Percentiles rank a stretch among this genome's conserved stretches.
These are phyloP conservation scores for Mrakia gelida DNA, from an alignment of 768 basidiomycete genomes.

Conservation along the genomic window DNA sequence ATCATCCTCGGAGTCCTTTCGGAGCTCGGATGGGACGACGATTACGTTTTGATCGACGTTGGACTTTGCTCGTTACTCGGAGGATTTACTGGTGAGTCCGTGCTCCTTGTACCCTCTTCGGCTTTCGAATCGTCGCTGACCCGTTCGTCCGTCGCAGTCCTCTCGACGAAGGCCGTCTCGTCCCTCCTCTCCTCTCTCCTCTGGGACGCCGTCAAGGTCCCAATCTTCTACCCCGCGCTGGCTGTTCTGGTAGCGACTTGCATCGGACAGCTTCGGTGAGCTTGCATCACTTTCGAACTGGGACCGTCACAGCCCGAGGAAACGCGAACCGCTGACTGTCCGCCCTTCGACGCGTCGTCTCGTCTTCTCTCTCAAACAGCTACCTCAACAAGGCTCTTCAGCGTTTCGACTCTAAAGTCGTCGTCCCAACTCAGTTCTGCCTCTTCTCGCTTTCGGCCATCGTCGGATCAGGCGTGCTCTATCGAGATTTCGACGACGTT, in stretches of 20 bases:
- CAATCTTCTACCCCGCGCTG: background rate
- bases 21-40: slow-evolving; percentile 58
- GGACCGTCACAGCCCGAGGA: too few species aligned
- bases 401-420: slow-evolving; percentile 15
- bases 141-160: slow-evolving; percentile 56
- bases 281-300: background rate
- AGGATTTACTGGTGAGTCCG: slow-evolving; percentile 10
- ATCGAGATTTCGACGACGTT: slow-evolving; percentile 83
- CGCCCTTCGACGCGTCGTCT: background rate
- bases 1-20: slow-evolving; percentile 62
- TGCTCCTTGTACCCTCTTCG: background rate
- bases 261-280: slow-evolving; percentile 30
- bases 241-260: slow-evolving; percentile 17
- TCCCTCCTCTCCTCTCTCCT: slow-evolving; percentile 62
- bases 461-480: slow-evolving; percentile 85
- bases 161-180: slow-evolving; percentile 88
- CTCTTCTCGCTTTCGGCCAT: slow-evolving; percentile 54
- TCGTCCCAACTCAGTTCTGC: slow-evolving; percentile 29
- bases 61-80: slow-evolving; percentile 62
- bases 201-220: background rate
- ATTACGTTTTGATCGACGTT: slow-evolving; percentile 76
- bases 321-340: background rate
- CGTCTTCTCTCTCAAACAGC: background rate
- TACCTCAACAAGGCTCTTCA: slow-evolving; percentile 32
- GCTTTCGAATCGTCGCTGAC: background rate